Evolutionary conservation across 805 yeast genomes (phyloP), one percentile per base, ranked within the genome.

Genomic region (Kurtzmaniella cleridarum): DNA sequence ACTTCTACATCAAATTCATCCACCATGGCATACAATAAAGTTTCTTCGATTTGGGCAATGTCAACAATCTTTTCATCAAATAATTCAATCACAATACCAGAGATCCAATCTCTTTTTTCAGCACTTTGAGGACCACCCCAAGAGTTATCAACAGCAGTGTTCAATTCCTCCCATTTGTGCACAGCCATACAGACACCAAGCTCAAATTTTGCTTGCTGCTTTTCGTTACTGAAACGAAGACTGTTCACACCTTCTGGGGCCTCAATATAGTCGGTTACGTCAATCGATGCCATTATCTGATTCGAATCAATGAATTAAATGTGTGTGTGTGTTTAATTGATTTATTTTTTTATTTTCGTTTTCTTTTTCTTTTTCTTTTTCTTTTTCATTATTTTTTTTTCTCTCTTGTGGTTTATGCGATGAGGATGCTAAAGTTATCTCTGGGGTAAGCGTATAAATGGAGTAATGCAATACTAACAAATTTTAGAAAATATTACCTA

Each of bases 41-140:
- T 78, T 54, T 85, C 95, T 62, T 93, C 97, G 20, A 93, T 76
- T 46, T 84, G 75, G 29, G 78, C 80, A 3, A 84, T 69, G 50
- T 89, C 98, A 4, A 91, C 85, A 3, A 76, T 71, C 36, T 69
- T 74, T 34, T 75, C 80, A 6, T 68, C 66, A 54, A 91, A 93
- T 38, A 89, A 69, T 27, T 88, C 97, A 23, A 89, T 75, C 2
- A 91, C 77, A 11, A 86, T 66, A 3, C 87, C 95, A 3, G 86
- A 78, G 46, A 91, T 74, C 98, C 98, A 93, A 58, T 93, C 98
- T 54, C 99, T 74, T 60, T 93, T 93, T 29, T 86, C 97, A 0
- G 74, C 78, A 11, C 95, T 82, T 27, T 86, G 84, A 11, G 96
- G 80, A 1, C 98, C 99, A 43, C 98, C 99, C 98, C 98, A 93